Conservation (phyloP, 2,329 filamentous ascomycete species). For the Colletotrichum tropicale region DNA sequence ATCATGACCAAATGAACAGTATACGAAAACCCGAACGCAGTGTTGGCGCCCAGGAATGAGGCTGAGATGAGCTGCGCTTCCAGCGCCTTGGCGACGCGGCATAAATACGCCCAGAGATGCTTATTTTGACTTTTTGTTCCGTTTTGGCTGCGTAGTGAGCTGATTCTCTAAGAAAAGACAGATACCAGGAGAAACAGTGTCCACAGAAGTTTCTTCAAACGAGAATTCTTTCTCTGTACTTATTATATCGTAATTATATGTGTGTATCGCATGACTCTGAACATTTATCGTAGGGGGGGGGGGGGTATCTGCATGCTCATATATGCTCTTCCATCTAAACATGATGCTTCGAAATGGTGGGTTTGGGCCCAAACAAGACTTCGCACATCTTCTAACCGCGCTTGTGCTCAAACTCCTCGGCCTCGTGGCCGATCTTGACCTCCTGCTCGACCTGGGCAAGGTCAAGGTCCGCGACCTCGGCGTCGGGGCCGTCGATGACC, state of each 20-base stretch:
- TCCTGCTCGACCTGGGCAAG: constrained; percentile 51
- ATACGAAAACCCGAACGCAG: not conserved
- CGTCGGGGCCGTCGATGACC: constrained; percentile 68
- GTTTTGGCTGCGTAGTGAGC: not conserved
- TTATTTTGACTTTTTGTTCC: not conserved
- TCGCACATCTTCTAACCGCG: not conserved
- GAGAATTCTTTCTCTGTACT: not conserved
- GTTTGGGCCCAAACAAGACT: not conserved
- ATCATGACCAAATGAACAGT: not conserved
- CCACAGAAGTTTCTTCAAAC: not conserved
- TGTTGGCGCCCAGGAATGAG: not conserved
- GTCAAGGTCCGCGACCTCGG: constrained; percentile 50
- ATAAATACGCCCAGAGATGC: not conserved
- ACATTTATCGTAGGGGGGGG: not conserved
- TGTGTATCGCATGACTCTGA: not conserved
- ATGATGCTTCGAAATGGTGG: not conserved
- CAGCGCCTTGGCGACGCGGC: not conserved
- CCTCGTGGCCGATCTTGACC: constrained; percentile 17
- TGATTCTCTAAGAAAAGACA: not conserved
- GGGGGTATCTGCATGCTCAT: constrained; percentile 12
- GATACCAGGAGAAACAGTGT: not conserved
- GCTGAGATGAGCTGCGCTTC: not conserved
- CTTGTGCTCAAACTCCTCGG: constrained; percentile 17
- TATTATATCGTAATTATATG: not conserved
- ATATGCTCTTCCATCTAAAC: not conserved